Conservation (phyloP, 306 rosid genomes). For the Begonia loranthoides region DNA sequence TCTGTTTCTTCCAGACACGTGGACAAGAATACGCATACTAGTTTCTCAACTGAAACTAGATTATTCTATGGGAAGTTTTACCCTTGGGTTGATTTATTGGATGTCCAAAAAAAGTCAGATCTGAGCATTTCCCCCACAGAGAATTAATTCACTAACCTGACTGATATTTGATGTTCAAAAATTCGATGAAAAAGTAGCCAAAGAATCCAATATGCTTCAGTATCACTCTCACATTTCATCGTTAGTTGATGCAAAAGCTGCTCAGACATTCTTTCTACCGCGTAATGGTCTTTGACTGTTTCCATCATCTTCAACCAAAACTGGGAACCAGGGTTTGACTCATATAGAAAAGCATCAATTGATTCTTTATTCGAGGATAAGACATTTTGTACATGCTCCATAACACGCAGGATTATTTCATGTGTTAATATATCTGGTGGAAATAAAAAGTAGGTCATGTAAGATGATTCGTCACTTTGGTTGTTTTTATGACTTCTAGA, state of each 20-base stretch:
- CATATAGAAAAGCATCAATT: slow-evolving; percentile 23
- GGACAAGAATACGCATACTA: no score
- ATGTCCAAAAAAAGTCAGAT: no score
- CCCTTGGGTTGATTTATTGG: no score
- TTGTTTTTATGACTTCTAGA: not conserved
- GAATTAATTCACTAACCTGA: slow-evolving; percentile 38
- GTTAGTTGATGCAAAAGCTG: slow-evolving; percentile 65
- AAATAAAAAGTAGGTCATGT: slow-evolving; percentile 15
- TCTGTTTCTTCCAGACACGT: no score
- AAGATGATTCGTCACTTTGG: slow-evolving; percentile 5
- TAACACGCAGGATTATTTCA: slow-evolving; percentile 39
- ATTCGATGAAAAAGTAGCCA: slow-evolving; percentile 63
- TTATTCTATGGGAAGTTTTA: no score
- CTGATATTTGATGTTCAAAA: slow-evolving; percentile 35
- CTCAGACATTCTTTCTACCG: slow-evolving; percentile 71
- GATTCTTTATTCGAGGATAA: slow-evolving; percentile 28
- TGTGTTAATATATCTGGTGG: slow-evolving; percentile 51
- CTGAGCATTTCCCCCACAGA: no score
- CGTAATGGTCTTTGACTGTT: slow-evolving; percentile 54
- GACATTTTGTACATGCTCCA: slow-evolving; percentile 37
- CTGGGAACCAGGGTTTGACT: slow-evolving; percentile 31
- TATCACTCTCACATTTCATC: slow-evolving; percentile 40
- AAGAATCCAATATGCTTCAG: slow-evolving; percentile 77
- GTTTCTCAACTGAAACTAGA: no score
- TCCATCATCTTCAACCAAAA: slow-evolving; percentile 76